Conservation (phyloP, 2,329 filamentous ascomycete species). For the Calonectria hongkongensis region DNA sequence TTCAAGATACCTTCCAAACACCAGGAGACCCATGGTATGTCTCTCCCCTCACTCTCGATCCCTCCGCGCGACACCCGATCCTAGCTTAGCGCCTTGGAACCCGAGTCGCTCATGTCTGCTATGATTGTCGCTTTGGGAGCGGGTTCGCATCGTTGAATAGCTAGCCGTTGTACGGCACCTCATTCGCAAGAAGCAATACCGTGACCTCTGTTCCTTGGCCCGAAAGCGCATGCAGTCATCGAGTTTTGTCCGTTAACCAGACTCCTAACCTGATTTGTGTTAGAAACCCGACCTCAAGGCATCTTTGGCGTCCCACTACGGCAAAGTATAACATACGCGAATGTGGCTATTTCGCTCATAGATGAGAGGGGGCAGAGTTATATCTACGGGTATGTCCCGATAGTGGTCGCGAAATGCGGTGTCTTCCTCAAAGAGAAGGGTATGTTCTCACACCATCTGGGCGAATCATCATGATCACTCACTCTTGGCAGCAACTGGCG, state of each 20-base stretch:
- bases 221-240: neutral
- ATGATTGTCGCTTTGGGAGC: conserved; percentile 27
- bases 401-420: conserved; percentile 98
- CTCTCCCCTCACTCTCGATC: conserved; percentile 27
- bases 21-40: conserved; percentile 73
- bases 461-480: conserved; percentile 12
- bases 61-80: conserved; percentile 28
- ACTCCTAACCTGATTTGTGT: conserved; percentile 47
- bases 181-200: conserved; percentile 26
- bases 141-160: conserved; percentile 1
- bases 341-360: conserved; percentile 96
- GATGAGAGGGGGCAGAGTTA: conserved; percentile 96
- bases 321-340: conserved; percentile 96
- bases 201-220: neutral
- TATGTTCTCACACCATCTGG: conserved; percentile 64
- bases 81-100: conserved; percentile 4
- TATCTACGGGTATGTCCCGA: conserved; percentile 98
- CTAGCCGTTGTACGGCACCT: conserved; percentile 10
- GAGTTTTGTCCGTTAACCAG: neutral
- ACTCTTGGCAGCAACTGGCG: conserved; percentile 82
- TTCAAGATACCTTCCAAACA: conserved; percentile 84
- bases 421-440: conserved; percentile 99
- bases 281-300: conserved; percentile 76
- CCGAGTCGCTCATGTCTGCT: conserved; percentile 17
- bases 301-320: conserved; percentile 97